Evolutionary conservation across 805 yeast genomes (phyloP).

Genomic region (Huiozyma sinensis): DNA sequence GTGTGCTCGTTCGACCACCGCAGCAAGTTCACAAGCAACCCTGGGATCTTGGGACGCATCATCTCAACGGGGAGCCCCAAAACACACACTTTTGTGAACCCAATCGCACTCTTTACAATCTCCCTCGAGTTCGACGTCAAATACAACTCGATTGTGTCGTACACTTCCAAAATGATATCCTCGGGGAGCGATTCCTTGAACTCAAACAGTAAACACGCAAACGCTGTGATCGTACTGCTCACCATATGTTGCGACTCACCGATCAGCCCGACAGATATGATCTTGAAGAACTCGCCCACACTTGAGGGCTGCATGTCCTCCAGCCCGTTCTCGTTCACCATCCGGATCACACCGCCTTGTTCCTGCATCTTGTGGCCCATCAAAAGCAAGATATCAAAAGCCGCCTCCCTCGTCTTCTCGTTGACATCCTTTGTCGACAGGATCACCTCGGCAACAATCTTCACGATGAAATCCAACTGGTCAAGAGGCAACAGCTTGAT

Average conservation of each 20-base stretch:
- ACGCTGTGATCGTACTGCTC: constrained; percentile 87
- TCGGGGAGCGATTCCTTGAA: constrained; percentile 56
- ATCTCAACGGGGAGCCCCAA: constrained; percentile 71
- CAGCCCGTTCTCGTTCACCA: constrained; percentile 38
- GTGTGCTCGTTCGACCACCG: constrained; percentile 94
- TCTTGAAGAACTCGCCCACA: constrained; percentile 75
- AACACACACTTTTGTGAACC: constrained; percentile 85
- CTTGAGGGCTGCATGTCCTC: constrained; percentile 36
- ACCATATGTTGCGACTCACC: constrained; percentile 93
- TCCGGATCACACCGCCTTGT: constrained; percentile 46
- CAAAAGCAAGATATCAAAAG: constrained; percentile 62
- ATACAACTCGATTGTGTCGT: constrained; percentile 80
- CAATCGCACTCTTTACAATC: constrained; percentile 88
- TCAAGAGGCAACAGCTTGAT: constrained; percentile 51
- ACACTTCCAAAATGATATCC: constrained; percentile 58
- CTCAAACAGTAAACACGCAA: constrained; percentile 79
- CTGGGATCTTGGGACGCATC: constrained; percentile 54
- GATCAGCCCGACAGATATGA: constrained; percentile 93
- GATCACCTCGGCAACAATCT: constrained; percentile 76
- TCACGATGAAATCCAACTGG: constrained; percentile 69
- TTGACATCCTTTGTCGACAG: constrained; percentile 85
- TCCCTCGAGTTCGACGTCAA: constrained; percentile 86
- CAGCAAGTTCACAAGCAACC: constrained; percentile 61
- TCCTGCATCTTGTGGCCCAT: constrained; percentile 69
- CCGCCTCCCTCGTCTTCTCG: constrained; percentile 77